These are phyloP conservation scores for Yamadazyma sp. DNA, from an alignment of 805 yeast genomes.

Conservation along the genomic window DNA sequence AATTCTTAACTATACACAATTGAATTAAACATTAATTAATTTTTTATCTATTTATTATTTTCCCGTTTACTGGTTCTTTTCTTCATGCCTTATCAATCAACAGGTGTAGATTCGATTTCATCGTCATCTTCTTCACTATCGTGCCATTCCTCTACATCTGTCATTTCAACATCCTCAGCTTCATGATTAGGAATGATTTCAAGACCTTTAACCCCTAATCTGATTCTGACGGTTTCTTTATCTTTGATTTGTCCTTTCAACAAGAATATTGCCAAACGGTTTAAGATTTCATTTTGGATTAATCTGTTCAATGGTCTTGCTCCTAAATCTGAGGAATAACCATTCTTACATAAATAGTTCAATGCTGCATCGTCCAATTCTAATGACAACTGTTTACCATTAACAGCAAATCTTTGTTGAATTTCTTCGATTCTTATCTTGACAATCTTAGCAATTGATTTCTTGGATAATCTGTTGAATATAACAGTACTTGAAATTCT, in stretches of 20 bases:
- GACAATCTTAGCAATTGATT: conserved; percentile 90
- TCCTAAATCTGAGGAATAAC: conserved; percentile 91
- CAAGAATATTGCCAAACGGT: conserved; percentile 83
- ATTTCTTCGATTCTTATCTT: conserved; percentile 80
- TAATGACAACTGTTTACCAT: conserved; percentile 74
- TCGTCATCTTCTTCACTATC: conserved; percentile 60
- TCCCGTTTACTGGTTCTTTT: too few species aligned
- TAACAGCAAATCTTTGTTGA: conserved; percentile 77
- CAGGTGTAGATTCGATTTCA: conserved; percentile 7
- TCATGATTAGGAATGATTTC: conserved; percentile 88
- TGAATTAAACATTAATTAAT: conserved; percentile 5
- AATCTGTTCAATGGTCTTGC: conserved; percentile 95
- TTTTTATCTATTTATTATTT: conserved; percentile 5
- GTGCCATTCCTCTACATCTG: conserved; percentile 59
- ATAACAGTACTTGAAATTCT: conserved; percentile 92
- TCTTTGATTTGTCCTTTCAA: conserved; percentile 84
- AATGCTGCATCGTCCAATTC: conserved; percentile 73
- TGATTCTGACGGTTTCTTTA: conserved; percentile 78
- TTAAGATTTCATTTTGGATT: conserved; percentile 84
- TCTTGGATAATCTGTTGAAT: conserved; percentile 87
- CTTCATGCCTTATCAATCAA: too few species aligned
- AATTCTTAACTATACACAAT: too few species aligned
- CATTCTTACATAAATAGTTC: conserved; percentile 78
- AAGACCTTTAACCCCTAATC: conserved; percentile 57
- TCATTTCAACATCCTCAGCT: conserved; percentile 44